These are phyloP conservation scores for Phytophthora gonapodyides DNA, from an alignment of 352 stramenopile species.

Conservation along the genomic window DNA sequence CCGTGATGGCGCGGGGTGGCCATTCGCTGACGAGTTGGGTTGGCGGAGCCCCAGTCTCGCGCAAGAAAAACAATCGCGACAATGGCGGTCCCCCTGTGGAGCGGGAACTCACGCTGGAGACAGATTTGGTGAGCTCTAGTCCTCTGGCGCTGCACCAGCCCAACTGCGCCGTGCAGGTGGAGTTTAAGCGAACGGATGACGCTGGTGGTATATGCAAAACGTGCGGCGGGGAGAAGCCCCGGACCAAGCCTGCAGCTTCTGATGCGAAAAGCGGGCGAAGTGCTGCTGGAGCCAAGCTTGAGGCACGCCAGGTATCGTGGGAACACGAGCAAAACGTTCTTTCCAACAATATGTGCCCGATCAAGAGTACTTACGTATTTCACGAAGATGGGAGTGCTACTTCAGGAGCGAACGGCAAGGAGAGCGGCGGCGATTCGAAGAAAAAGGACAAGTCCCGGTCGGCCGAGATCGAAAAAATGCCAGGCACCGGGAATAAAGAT, in stretches of 20 bases:
- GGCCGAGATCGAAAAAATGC: conserved; percentile 74
- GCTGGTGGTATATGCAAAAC: conserved; percentile 45
- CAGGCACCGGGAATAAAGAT: conserved; percentile 60
- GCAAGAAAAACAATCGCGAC: conserved; percentile 3
- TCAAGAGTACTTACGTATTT: conserved; percentile 78
- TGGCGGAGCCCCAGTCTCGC: neutral
- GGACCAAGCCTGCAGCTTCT: conserved; percentile 25
- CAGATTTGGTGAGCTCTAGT: conserved; percentile 36
- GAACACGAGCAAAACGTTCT: conserved; percentile 64
- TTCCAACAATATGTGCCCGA: conserved; percentile 65
- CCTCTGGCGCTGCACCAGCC: conserved; percentile 48
- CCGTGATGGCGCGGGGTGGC: conserved; percentile 25
- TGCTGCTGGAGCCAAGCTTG: conserved; percentile 32
- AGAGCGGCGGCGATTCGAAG: conserved; percentile 42
- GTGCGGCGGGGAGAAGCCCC: conserved; percentile 64
- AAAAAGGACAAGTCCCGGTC: conserved; percentile 52
- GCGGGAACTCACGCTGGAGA: conserved; percentile 46
- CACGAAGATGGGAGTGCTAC: conserved; percentile 52
- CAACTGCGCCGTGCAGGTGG: conserved; percentile 58
- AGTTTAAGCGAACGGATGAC: conserved; percentile 53
- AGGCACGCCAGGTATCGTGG: conserved; percentile 63
- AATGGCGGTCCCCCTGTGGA: conserved; percentile 27
- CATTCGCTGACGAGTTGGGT: conserved; percentile 31
- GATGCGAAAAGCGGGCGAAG: conserved; percentile 31
- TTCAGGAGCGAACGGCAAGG: conserved; percentile 13